A percentile compares a stretch with the other conserved stretches of the same genome.
Evolutionary conservation across 257 asterid genomes (phyloP).

Genomic region (Petrea volubilis): DNA sequence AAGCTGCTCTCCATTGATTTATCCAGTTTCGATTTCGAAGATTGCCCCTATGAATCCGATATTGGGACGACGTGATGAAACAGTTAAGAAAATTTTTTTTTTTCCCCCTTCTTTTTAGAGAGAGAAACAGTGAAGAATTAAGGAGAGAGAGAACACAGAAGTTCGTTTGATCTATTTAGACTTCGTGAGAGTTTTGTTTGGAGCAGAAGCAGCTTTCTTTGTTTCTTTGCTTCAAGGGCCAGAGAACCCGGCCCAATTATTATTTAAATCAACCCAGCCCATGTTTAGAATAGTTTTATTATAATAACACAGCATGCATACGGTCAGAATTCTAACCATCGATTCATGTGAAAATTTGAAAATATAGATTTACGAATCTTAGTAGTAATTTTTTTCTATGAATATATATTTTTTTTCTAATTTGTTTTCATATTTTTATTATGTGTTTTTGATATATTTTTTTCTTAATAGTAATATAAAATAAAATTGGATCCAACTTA

Average conservation of each 20-base stretch:
- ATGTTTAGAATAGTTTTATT: too few species aligned
- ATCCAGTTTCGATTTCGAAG: neutral
- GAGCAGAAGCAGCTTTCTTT: neutral
- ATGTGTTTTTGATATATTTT: too few species aligned
- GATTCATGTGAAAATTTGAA: too few species aligned
- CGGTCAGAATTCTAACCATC: too few species aligned
- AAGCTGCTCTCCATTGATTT: conserved; percentile 55
- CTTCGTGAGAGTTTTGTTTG: neutral
- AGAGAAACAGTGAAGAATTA: conserved; percentile 4
- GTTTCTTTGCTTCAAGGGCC: neutral
- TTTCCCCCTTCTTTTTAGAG: too few species aligned
- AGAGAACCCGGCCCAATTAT: neutral
- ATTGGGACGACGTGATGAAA: neutral
- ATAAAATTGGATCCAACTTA: too few species aligned
- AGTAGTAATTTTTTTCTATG: too few species aligned
- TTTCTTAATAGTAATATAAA: too few species aligned
- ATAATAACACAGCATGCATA: too few species aligned
- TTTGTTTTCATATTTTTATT: too few species aligned
- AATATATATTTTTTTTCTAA: too few species aligned
- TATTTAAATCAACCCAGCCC: neutral
- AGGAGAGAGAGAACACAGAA: conserved; percentile 5
- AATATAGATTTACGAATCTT: too few species aligned
- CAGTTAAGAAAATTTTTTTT: conserved; percentile 4
- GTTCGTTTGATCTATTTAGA: conserved; percentile 5
- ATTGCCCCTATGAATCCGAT: conserved; percentile 5